Percentiles rank a stretch among this genome's conserved stretches.
Conservation (phyloP, 169 alveolate genomes). For the Cryptosporidium sp. region DNA sequence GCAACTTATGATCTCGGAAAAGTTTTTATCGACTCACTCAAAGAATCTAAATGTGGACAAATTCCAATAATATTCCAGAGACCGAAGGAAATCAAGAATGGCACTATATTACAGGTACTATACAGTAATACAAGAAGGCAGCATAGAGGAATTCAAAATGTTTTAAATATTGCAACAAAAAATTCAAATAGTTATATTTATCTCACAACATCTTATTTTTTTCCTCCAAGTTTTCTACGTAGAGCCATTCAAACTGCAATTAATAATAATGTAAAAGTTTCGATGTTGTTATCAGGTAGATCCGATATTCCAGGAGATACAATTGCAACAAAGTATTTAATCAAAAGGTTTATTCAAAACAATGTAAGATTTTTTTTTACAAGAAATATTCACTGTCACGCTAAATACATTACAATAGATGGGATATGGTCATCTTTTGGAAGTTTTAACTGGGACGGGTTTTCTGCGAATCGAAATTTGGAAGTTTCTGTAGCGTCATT, state of each 20-base stretch:
- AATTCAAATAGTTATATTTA: slow-evolving; percentile 81
- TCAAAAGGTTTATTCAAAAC: slow-evolving; percentile 77
- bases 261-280: slow-evolving; percentile 78
- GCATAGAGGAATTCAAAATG: slow-evolving; percentile 60
- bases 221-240: slow-evolving; percentile 86
- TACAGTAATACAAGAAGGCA: slow-evolving; percentile 63
- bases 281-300: slow-evolving; percentile 85
- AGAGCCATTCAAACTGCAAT: slow-evolving; percentile 82
- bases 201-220: slow-evolving; percentile 86
- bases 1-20: slow-evolving; percentile 71
- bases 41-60: slow-evolving; percentile 26
- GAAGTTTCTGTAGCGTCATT: slow-evolving; percentile 73
- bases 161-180: slow-evolving; percentile 50
- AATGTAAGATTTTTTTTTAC: slow-evolving; percentile 67
- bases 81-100: slow-evolving; percentile 79
- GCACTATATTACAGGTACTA: slow-evolving; percentile 66
- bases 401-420: slow-evolving; percentile 69
- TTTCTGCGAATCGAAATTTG: slow-evolving; percentile 50
- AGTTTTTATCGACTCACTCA: slow-evolving; percentile 64
- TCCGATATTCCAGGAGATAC: slow-evolving; percentile 87
- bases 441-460: slow-evolving; percentile 74
- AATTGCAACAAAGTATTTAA: slow-evolving; percentile 83
- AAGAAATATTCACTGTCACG: slow-evolving; percentile 64
- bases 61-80: slow-evolving; percentile 42
- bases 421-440: slow-evolving; percentile 76